Base-by-base conservation (phyloP, 805 yeast genomes). In the Pachysolen tannophilus region DNA sequence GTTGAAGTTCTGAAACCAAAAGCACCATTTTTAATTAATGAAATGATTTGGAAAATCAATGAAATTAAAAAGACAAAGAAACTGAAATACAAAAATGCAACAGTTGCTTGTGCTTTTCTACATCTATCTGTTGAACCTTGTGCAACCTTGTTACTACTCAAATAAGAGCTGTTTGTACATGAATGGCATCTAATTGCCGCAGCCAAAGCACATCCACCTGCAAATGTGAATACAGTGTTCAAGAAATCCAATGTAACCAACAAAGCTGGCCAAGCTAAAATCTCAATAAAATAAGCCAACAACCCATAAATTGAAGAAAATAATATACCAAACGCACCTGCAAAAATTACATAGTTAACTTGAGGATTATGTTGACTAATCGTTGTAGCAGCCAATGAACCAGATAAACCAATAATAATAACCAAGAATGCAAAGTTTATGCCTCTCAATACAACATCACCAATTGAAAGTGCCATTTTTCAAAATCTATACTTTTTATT, bases 171-270 rank as follows among this genome's bases (percentile, higher is more conserved):
- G 76, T 86, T 82, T 48, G 67, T 41, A 72, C 98, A 90, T 27
- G 94, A 81, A 72, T 87, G 96, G 45, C 69, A 71, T 62, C 88
- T 77, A 55, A 83, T 78, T 52, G 78, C 94, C 41, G 85, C 94
- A 35, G 97, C 97, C 55, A 92, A 68, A 35, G 95, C 95, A 40
- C 94, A 78, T 52, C 88, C 97, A 46, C 85, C 97, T 33, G 97
- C 78, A 60, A 92, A 85, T 38, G 95, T 78, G 78, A 92, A 92
- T 49, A 88, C 82, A 49, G 78, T 63, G 73, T 87, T 87, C 63
- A 92, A 68, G 66, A 86, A 80, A 69, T 92, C 98, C 55, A 85
- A 65, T 38, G 65, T 49, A 40, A 81, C 76, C 55, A 85, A 60
- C 48, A 88, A 59, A 34, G 84, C 60, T 47, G 97, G 97, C 82